A percentile compares a stretch with the other conserved stretches of the same genome.
Evolutionary conservation across 2,329 filamentous ascomycete genomes (phyloP).

Genomic region (Penicillium olsonii): DNA sequence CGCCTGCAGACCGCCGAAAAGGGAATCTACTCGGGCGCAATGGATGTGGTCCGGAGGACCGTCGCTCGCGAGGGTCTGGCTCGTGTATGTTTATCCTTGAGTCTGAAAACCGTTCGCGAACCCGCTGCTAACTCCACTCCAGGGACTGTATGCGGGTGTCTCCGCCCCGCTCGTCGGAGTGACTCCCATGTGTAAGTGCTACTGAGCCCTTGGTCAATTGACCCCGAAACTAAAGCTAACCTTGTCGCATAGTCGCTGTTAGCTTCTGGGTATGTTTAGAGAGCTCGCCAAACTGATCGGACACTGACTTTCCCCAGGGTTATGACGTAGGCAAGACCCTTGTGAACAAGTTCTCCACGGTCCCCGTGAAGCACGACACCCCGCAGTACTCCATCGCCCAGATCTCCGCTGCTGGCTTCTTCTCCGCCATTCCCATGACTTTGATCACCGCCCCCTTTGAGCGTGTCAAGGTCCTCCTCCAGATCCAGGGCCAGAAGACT

Average conservation of each 20-base stretch:
- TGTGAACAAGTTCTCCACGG: conserved; percentile 68
- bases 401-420: conserved; percentile 90
- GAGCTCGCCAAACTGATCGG: neutral
- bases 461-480: conserved; percentile 96
- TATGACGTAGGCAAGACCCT: conserved; percentile 95
- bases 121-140: conserved; percentile 8
- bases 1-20: conserved; percentile 93
- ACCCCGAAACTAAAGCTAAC: conserved; percentile 2
- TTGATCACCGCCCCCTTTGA: conserved; percentile 98
- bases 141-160: conserved; percentile 94
- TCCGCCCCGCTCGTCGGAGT: conserved; percentile 92
- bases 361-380: conserved; percentile 60
- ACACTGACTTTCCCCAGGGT: conserved; percentile 62
- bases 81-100: conserved; percentile 44
- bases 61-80: conserved; percentile 80
- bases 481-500: conserved; percentile 90
- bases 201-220: neutral
- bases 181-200: conserved; percentile 91
- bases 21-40: conserved; percentile 84
- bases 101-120: neutral
- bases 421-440: conserved; percentile 97
- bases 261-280: conserved; percentile 61
- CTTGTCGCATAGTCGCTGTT: conserved; percentile 57
- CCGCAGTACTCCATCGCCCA: conserved; percentile 78
- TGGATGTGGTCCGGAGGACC: conserved; percentile 89